A percentile compares a stretch with the other conserved stretches of the same genome.
phyloP scores from a whole-genome alignment of 345 rosid species.

The Luvunga scandens region DNA sequence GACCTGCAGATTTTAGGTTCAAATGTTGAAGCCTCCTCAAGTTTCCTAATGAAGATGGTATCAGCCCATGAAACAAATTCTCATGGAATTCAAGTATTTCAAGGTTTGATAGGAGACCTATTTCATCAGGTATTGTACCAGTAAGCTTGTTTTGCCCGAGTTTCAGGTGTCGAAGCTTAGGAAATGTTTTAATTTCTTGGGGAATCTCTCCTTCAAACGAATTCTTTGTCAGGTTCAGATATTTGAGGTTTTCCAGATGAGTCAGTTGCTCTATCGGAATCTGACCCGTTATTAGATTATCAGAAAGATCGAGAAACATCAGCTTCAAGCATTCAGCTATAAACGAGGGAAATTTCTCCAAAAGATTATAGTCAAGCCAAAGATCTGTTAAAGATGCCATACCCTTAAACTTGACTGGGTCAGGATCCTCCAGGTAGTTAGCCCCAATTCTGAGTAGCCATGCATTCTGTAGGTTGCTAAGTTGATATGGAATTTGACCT shows the following conservation, averaged over 20 bases:
- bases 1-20: conserved; percentile 12
- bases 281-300: conserved; percentile 21
- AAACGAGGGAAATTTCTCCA: conserved; percentile 18
- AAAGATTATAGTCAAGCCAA: conserved; percentile 12
- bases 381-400: conserved; percentile 25
- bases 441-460: conserved; percentile 18
- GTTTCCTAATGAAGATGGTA: conserved; percentile 37
- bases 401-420: conserved; percentile 18
- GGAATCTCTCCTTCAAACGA: conserved; percentile 39
- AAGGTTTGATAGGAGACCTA: conserved; percentile 36
- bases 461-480: conserved; percentile 18
- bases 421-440: conserved; percentile 25
- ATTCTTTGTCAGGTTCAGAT: conserved; percentile 31
- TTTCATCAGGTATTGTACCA: conserved; percentile 31
- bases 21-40: conserved; percentile 17
- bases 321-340: conserved; percentile 19
- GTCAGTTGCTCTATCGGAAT: conserved; percentile 16
- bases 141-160: conserved; percentile 28
- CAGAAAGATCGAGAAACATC: conserved; percentile 22
- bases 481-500: conserved; percentile 33
- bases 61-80: conserved; percentile 27
- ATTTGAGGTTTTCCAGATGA: conserved; percentile 23
- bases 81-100: conserved; percentile 32
- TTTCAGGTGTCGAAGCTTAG: conserved; percentile 31
- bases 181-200: conserved; percentile 29